Evolutionary conservation across 2,329 filamentous ascomycete genomes (phyloP).

Genomic region (Chaetomium globosum): DNA sequence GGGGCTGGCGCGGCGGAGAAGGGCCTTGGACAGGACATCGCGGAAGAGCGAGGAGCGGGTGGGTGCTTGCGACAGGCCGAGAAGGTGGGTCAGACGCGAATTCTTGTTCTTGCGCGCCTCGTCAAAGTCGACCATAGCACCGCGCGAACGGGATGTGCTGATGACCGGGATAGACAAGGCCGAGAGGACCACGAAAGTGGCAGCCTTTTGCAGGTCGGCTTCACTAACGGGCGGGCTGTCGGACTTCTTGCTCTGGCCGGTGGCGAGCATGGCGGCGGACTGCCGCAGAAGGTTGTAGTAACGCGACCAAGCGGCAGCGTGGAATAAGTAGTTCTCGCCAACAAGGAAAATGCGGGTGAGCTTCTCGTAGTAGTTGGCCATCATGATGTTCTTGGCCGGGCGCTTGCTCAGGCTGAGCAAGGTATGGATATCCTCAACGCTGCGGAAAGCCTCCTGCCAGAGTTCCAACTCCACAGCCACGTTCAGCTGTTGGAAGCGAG

Average conservation of each 20-base stretch:
- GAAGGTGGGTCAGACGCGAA: conserved; percentile 89
- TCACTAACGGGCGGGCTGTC: conserved; percentile 91
- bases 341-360: conserved; percentile 97
- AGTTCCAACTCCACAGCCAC: conserved; percentile 96
- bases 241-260: conserved; percentile 86
- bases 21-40: conserved; percentile 90
- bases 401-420: conserved; percentile 97
- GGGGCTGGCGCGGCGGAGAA: conserved; percentile 86
- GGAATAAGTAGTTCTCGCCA: conserved; percentile 99
- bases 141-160: conserved; percentile 93
- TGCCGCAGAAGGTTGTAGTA: conserved; percentile 97
- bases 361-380: conserved; percentile 99
- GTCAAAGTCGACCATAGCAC: conserved; percentile 94
- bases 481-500: conserved; percentile 96
- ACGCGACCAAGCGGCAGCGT: conserved; percentile 93
- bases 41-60: conserved; percentile 91
- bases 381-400: conserved; percentile 98
- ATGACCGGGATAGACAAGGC: conserved; percentile 98
- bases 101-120: conserved; percentile 99
- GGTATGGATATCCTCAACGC: conserved; percentile 97
- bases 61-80: conserved; percentile 88
- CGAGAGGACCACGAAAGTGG: conserved; percentile 92
- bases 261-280: conserved; percentile 78
- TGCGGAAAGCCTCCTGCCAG: conserved; percentile 99
- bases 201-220: conserved; percentile 87